phyloP scores from a whole-genome alignment of 2,329 filamentous ascomycete genomes.

The Fusarium aywerte region DNA sequence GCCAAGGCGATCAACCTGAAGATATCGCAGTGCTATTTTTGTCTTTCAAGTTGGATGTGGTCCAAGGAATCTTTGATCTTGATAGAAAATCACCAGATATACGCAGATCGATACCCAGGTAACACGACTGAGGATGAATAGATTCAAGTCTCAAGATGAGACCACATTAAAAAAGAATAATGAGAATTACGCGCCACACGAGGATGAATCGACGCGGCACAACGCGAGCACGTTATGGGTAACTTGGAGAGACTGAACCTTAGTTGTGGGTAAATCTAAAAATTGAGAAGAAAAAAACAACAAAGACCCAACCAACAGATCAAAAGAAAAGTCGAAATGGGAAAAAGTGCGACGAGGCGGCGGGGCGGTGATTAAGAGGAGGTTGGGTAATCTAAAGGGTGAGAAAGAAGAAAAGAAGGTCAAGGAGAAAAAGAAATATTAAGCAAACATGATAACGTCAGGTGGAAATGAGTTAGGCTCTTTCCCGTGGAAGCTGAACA shows the following conservation, averaged over 20 bases:
- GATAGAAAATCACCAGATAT: slow-evolving; percentile 5
- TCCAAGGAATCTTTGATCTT: background rate
- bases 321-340: slow-evolving; percentile 9
- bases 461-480: slow-evolving; percentile 38
- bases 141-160: slow-evolving; percentile 7
- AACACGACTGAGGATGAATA: slow-evolving; percentile 5
- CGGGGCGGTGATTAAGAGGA: slow-evolving; percentile 18
- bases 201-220: slow-evolving; percentile 21
- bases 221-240: slow-evolving; percentile 28
- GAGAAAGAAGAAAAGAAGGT: slow-evolving; percentile 10
- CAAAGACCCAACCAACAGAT: slow-evolving; percentile 3
- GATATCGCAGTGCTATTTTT: slow-evolving; percentile 30
- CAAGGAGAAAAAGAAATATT: slow-evolving; percentile 26
- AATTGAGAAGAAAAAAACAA: background rate
- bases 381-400: slow-evolving; percentile 14
- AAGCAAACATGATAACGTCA: slow-evolving; percentile 17
- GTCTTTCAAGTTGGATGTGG: slow-evolving; percentile 16
- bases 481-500: slow-evolving; percentile 11
- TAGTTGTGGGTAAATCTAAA: slow-evolving; percentile 3
- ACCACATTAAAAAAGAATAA: background rate
- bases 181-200: slow-evolving; percentile 22
- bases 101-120: background rate
- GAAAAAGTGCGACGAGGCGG: slow-evolving; percentile 29
- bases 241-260: slow-evolving; percentile 18
- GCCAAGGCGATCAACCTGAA: slow-evolving; percentile 26